Evolutionary conservation across 2,329 filamentous ascomycete species (phyloP).

Genomic region (Trichoderma semiorbis): DNA sequence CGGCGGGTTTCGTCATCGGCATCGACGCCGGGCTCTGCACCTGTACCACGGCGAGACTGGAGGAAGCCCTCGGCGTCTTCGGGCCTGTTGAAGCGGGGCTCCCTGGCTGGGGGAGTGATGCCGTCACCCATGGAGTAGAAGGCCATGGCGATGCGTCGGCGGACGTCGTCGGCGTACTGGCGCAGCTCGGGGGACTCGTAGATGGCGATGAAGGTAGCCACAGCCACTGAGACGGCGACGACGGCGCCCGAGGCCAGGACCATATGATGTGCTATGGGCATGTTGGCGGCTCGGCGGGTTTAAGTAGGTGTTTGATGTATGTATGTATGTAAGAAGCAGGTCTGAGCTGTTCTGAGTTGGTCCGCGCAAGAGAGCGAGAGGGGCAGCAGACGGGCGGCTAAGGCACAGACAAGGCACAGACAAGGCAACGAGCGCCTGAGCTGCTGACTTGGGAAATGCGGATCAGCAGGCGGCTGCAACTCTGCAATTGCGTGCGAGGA

Average conservation of each 20-base stretch:
- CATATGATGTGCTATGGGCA: constrained; percentile 53
- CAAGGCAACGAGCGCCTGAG: constrained; percentile 5
- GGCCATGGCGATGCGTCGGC: constrained; percentile 58
- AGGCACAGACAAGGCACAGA: background rate
- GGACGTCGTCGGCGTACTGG: constrained; percentile 58
- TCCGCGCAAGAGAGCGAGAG: background rate
- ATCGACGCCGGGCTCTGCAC: constrained; percentile 49
- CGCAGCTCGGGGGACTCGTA: constrained; percentile 64
- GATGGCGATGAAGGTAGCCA: constrained; percentile 56
- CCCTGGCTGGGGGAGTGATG: constrained; percentile 45
- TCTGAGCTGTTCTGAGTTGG: background rate
- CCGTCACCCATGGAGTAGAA: constrained; percentile 57
- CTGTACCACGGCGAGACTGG: constrained; percentile 44
- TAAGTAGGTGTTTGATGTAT: background rate
- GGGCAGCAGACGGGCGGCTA: constrained; percentile 12
- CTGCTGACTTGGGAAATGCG: constrained; percentile 7
- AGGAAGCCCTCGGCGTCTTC: constrained; percentile 65
- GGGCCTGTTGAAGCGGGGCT: constrained; percentile 61
- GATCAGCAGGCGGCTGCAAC: background rate
- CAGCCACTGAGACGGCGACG: constrained; percentile 54
- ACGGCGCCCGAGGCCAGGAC: constrained; percentile 55
- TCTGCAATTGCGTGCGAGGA: background rate
- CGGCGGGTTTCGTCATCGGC: constrained; percentile 60
- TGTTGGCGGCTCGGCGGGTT: constrained; percentile 26
- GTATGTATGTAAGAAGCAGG: background rate